Base-by-base conservation (phyloP, 2,329 filamentous ascomycete genomes). In the Chaetomium sp. region DNA sequence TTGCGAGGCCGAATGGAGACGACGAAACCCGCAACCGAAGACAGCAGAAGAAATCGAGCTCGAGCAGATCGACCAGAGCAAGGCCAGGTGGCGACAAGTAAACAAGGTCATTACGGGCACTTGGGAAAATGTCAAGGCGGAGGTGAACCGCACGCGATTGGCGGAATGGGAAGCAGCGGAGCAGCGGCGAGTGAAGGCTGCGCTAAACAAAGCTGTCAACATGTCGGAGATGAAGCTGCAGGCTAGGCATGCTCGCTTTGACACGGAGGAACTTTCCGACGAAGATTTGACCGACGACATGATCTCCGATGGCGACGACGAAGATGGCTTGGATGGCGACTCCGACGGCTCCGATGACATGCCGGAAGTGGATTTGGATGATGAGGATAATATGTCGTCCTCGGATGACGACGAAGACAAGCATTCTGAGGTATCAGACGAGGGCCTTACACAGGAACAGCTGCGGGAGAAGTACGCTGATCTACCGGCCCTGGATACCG, bases 31-130 rank as follows among this genome's bases (percentile, higher is more conserved):
- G 62, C 90, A 92, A 70, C 90, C 90, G 12, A 92, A 92, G 71
- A 88, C 89, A 0, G 82, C 85, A 1, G 92, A 97, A 72, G 90
- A 98, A 74, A 83, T 97, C 21, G 88, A 93, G 71, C 86, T 85
- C 16, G 94, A 98, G 74, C 87, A 91, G 65, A 83, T 85, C 60
- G 87, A 89, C 27, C 82, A 87, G 71, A 87, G 87, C 76, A 82
- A 88, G 66, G 78, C 80, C 54, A 85, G 87, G 31, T 96, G 95
- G 75, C 91, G 87, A 66, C 84, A 88, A 65, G 85, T 97, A 19
- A 81, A 90, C 68, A 88, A 77, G 69, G 81, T 79, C 21, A 69
- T 87, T 49, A 76, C 76, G 49, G 83, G 80, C 35, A 88, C 83
- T 0, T 90, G 87, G 86, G 87, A 89, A 33, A 89, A 88, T 71